phyloP scores from a whole-genome alignment of 129 eudicot genomes.

The Pulicaria dysenterica region DNA sequence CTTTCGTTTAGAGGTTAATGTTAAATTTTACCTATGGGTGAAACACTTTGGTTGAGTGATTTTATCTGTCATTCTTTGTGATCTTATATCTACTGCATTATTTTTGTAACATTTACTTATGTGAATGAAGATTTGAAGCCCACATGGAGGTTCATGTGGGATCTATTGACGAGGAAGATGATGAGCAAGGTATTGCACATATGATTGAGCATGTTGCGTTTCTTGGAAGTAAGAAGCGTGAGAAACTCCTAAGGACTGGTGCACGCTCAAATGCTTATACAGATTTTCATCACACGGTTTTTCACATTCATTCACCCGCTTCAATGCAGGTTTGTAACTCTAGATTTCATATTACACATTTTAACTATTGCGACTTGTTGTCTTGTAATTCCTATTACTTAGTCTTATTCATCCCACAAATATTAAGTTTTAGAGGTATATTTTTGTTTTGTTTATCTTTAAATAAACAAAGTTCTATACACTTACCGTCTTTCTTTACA shows the following conservation, averaged over 20 bases:
- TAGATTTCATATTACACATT: neutral
- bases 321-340: conserved; percentile 61
- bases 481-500: neutral
- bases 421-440: neutral
- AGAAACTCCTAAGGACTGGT: conserved; percentile 91
- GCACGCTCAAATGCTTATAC: conserved; percentile 99
- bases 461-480: neutral
- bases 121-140: conserved; percentile 82
- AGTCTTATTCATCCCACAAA: neutral
- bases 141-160: conserved; percentile 99
- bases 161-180: conserved; percentile 97
- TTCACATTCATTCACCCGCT: conserved; percentile 96
- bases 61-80: neutral
- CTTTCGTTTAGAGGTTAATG: no score
- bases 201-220: conserved; percentile 99
- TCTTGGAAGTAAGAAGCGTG: conserved; percentile 99
- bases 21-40: no score
- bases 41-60: no score
- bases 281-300: conserved; percentile 97
- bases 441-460: conserved; percentile 6
- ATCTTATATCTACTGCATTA: neutral
- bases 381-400: neutral
- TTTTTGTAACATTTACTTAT: conserved; percentile 3
- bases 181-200: conserved; percentile 99
- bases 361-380: neutral